A percentile compares a stretch with the other conserved stretches of the same genome.
phyloP scores from a whole-genome alignment of 2,329 filamentous ascomycete genomes.

The Ambrosiella xylebori region DNA sequence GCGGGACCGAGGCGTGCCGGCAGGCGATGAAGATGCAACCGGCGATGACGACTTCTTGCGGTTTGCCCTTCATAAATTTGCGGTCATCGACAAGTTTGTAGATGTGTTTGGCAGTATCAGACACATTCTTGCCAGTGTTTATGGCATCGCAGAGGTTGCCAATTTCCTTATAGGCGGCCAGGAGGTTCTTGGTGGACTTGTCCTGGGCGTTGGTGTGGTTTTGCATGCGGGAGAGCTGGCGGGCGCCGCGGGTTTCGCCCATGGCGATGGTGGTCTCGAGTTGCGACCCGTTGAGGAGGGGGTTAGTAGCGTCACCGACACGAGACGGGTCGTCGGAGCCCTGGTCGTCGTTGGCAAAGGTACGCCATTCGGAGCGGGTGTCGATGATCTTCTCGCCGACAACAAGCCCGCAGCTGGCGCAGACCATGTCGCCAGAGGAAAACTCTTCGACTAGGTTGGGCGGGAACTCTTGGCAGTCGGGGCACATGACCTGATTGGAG shows the following conservation, averaged over 20 bases:
- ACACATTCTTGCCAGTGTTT: conserved; percentile 61
- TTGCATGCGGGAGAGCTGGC: conserved; percentile 67
- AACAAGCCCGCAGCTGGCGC: conserved; percentile 78
- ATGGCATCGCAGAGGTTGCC: conserved; percentile 72
- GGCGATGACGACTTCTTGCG: conserved; percentile 81
- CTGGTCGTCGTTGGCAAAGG: conserved; percentile 95
- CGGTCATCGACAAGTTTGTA: conserved; percentile 90
- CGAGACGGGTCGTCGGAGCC: conserved; percentile 91
- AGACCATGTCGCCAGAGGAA: conserved; percentile 82
- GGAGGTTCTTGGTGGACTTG: conserved; percentile 65
- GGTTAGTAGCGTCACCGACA: conserved; percentile 88
- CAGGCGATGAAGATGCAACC: conserved; percentile 97
- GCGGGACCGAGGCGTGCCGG: conserved; percentile 68
- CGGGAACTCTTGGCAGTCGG: conserved; percentile 80
- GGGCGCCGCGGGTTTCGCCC: conserved; percentile 52
- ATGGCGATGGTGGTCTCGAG: conserved; percentile 78
- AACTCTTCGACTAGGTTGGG: conserved; percentile 88
- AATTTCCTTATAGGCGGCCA: conserved; percentile 81
- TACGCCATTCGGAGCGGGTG: conserved; percentile 94
- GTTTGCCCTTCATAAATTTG: conserved; percentile 89
- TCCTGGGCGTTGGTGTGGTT: conserved; percentile 68
- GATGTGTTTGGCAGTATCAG: conserved; percentile 82
- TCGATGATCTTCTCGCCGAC: conserved; percentile 85
- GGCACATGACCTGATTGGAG: conserved; percentile 70
- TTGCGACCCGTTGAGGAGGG: conserved; percentile 76